These are phyloP conservation scores for Chalciporus chontae DNA, from an alignment of 768 basidiomycete genomes.

Conservation along the genomic window DNA sequence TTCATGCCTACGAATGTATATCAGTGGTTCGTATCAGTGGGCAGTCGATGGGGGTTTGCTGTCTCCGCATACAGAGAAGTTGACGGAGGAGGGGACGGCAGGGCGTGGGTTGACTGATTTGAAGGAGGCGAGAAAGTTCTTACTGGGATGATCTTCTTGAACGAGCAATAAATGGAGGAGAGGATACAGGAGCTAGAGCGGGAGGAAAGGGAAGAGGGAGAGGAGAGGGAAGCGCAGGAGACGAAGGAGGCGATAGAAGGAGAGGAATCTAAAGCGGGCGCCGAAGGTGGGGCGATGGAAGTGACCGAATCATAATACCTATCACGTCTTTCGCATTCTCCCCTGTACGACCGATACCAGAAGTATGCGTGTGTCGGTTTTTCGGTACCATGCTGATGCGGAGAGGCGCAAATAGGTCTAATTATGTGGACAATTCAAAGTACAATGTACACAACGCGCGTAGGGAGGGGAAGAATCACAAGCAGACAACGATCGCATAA, in stretches of 20 bases:
- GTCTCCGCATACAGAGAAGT: slow-evolving; percentile 1
- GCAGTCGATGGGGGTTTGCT: slow-evolving; percentile 15
- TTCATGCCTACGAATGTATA: slow-evolving; percentile 7
- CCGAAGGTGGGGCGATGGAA: too few species aligned
- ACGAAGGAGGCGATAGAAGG: too few species aligned
- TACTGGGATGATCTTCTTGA: not conserved
- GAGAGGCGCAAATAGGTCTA: not conserved
- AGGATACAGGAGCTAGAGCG: not conserved
- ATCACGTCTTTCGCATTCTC: too few species aligned
- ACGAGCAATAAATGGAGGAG: slow-evolving; percentile 5
- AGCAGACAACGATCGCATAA: slow-evolving; percentile 14
- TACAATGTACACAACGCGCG: slow-evolving; percentile 1
- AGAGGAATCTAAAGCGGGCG: too few species aligned
- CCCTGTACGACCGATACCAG: too few species aligned
- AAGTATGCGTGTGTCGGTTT: too few species aligned
- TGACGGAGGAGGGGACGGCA: slow-evolving; percentile 11
- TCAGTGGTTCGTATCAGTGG: slow-evolving; percentile 17
- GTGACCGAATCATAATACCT: too few species aligned
- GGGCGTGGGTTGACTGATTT: not conserved
- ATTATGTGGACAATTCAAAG: slow-evolving; percentile 2
- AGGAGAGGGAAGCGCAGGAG: too few species aligned
- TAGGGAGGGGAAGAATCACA: not conserved
- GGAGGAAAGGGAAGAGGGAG: too few species aligned
- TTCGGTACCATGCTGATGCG: too few species aligned
- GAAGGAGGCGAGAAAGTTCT: too few species aligned